These are phyloP conservation scores for Rhodotorula graminis DNA, from an alignment of 768 basidiomycete species.

Conservation along the genomic window DNA sequence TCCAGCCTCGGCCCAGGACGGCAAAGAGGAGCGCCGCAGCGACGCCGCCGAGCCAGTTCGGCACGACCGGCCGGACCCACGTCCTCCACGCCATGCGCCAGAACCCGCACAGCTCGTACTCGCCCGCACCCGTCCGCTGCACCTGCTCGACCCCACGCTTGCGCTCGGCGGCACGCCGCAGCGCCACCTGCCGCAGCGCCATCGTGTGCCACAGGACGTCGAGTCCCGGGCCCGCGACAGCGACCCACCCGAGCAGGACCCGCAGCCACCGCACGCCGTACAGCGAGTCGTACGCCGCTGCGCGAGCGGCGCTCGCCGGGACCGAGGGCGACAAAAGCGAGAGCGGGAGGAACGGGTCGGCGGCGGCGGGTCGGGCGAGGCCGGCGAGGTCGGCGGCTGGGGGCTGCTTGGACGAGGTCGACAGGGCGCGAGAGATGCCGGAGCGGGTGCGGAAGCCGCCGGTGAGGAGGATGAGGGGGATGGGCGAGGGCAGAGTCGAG, in stretches of 20 bases:
- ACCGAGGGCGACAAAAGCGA: constrained; percentile 41
- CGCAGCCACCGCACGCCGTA: not conserved
- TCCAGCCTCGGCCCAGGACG: not conserved
- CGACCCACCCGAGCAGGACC: constrained; percentile 5
- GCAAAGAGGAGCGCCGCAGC: constrained; percentile 5
- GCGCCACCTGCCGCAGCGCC: constrained; percentile 19
- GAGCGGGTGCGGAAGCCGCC: constrained; percentile 67
- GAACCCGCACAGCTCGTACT: not conserved
- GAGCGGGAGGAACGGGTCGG: constrained; percentile 60
- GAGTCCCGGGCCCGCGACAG: constrained; percentile 19
- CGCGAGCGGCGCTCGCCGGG: constrained; percentile 5
- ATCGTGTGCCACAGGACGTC: constrained; percentile 31
- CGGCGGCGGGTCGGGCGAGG: constrained; percentile 63
- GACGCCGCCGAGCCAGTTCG: not conserved
- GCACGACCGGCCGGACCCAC: not conserved
- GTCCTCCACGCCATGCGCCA: constrained; percentile 9
- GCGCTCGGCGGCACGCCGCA: not conserved
- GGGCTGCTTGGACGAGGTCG: constrained; percentile 15
- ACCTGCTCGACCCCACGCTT: no score
- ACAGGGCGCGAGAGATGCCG: constrained; percentile 57
- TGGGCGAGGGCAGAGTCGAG: constrained; percentile 39
- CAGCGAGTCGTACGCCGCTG: constrained; percentile 18
- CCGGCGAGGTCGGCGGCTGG: constrained; percentile 69
- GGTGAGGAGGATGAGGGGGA: constrained; percentile 69
- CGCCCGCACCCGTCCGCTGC: not conserved